These are phyloP conservation scores for Uronychia binucleata DNA, from an alignment of 73 alveolate species.

Conservation along the genomic window DNA sequence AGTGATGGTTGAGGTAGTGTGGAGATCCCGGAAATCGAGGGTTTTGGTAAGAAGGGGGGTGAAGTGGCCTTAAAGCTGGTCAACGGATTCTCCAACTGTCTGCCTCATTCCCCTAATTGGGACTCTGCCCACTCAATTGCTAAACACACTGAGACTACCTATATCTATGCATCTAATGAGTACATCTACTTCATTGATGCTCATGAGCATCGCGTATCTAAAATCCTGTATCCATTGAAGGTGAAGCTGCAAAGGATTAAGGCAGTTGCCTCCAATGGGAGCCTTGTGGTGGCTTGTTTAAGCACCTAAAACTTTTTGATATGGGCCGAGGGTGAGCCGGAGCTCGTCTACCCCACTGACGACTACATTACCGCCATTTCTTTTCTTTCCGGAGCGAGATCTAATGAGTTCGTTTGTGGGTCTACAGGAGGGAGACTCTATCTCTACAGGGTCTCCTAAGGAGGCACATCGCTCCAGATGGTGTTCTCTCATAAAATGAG, in stretches of 20 bases:
- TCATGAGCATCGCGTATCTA: neutral
- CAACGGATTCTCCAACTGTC: neutral
- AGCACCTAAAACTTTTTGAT: neutral
- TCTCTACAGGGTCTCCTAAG: neutral
- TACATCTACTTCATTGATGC: neutral
- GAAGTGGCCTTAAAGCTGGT: too few relatives aligned
- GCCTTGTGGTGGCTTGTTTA: neutral
- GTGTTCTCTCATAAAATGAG: too few relatives aligned
- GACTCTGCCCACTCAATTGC: neutral
- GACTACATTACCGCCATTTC: neutral
- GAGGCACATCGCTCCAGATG: too few relatives aligned
- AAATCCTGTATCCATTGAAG: neutral
- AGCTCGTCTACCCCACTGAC: neutral
- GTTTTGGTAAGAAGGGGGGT: too few relatives aligned
- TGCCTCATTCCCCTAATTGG: neutral
- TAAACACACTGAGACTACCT: neutral
- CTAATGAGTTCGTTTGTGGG: neutral
- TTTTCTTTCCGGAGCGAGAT: neutral
- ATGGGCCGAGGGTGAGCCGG: neutral
- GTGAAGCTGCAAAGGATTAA: neutral
- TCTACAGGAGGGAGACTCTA: neutral
- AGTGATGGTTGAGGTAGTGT: too few relatives aligned
- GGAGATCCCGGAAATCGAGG: too few relatives aligned
- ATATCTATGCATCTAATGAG: neutral
- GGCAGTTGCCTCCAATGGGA: neutral